These are phyloP conservation scores for Schizochytrium sp. DNA, from an alignment of 108 stramenopile species.

Conservation along the genomic window DNA sequence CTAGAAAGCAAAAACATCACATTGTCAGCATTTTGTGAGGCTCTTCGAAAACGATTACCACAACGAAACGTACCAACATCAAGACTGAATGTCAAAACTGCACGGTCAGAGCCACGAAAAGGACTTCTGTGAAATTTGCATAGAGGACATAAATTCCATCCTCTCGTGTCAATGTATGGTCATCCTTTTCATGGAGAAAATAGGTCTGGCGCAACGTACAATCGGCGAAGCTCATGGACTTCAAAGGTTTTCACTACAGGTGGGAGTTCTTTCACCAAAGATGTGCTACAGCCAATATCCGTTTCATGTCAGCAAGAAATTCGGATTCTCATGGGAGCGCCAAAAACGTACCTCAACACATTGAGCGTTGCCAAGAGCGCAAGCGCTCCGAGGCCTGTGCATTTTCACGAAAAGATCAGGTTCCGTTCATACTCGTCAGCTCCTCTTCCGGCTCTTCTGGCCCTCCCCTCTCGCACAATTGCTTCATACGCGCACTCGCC, in stretches of 20 bases:
- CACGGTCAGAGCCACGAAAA: neutral
- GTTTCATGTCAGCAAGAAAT: neutral
- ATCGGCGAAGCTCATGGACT: neutral
- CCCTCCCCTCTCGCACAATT: no score
- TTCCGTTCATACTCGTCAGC: no score
- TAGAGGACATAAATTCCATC: no score
- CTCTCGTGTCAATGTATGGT: no score
- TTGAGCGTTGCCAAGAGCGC: neutral
- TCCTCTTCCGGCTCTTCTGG: no score
- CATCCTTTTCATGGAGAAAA: no score
- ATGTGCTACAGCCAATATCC: neutral
- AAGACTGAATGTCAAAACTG: neutral
- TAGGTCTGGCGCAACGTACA: neutral
- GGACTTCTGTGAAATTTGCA: neutral
- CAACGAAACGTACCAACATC: neutral
- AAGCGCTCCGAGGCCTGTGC: neutral
- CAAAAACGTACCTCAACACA: neutral
- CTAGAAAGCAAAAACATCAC: neutral
- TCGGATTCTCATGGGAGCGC: neutral
- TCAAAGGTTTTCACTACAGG: slow-evolving; percentile 5
- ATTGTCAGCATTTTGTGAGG: no score
- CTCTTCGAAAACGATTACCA: no score
- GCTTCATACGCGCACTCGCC: no score
- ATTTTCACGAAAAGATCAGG: neutral
- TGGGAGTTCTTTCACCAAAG: neutral